Conservation (phyloP, 2,329 filamentous ascomycete species). For the Colletotrichum somersetense region DNA sequence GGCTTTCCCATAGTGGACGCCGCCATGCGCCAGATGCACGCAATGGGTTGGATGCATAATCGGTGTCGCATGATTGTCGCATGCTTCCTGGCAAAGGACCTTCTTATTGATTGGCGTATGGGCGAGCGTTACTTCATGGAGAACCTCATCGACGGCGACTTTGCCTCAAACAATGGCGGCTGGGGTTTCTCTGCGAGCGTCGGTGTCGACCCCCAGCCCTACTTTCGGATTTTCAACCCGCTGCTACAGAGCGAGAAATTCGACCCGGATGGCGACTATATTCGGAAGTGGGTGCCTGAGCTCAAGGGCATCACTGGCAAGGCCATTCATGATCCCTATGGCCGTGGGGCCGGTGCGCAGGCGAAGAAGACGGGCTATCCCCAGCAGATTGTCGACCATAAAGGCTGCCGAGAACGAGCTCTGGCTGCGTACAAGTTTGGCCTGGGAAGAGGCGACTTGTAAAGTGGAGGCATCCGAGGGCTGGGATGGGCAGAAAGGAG, state of each 20-base stretch:
- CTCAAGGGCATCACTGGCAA: constrained; percentile 72
- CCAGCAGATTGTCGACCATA: constrained; percentile 80
- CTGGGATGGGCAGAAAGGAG: background rate
- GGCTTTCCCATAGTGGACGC: constrained; percentile 89
- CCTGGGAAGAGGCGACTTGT: constrained; percentile 52
- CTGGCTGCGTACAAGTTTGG: constrained; percentile 78
- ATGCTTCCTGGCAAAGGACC: constrained; percentile 83
- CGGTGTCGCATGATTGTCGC: constrained; percentile 87
- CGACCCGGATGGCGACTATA: constrained; percentile 82
- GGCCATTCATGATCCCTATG: constrained; percentile 86
- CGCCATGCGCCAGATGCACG: constrained; percentile 81
- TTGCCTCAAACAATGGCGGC: constrained; percentile 79
- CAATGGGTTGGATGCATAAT: constrained; percentile 85
- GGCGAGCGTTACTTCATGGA: constrained; percentile 89
- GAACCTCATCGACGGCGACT: constrained; percentile 82
- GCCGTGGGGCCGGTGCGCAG: constrained; percentile 67
- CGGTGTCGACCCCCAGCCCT: constrained; percentile 88
- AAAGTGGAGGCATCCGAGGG: background rate
- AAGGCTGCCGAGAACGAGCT: constrained; percentile 74
- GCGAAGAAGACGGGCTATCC: constrained; percentile 81
- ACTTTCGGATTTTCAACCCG: constrained; percentile 93
- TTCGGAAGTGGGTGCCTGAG: constrained; percentile 86
- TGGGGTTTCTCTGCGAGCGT: constrained; percentile 72
- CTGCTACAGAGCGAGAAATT: constrained; percentile 88
- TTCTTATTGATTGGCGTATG: constrained; percentile 85